Evolutionary conservation across 495 filamentous ascomycete genomes (phyloP).

Genomic region (Aspergillus biplanus): DNA sequence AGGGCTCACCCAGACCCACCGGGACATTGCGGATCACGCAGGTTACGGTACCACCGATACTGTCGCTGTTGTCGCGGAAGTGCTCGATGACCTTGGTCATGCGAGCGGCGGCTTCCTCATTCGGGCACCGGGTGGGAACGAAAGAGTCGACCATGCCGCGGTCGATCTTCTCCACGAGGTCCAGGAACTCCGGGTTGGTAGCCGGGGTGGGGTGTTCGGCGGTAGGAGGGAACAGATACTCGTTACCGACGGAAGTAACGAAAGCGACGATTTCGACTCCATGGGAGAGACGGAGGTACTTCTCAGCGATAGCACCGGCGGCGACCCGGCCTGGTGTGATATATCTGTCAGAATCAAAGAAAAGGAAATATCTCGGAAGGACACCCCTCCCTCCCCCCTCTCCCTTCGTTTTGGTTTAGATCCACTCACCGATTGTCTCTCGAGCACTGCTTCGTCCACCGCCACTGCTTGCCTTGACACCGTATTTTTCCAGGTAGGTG

Average conservation of each 20-base stretch:
- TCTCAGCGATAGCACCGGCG: slow-evolving; percentile 94
- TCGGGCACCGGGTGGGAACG: slow-evolving; percentile 85
- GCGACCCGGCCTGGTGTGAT: slow-evolving; percentile 70
- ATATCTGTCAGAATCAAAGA: slow-evolving; percentile 12
- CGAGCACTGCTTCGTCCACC: slow-evolving; percentile 90
- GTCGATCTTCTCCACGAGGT: slow-evolving; percentile 72
- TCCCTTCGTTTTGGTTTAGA: background rate
- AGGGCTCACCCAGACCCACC: slow-evolving; percentile 87
- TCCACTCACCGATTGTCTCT: slow-evolving; percentile 80
- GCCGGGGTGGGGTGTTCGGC: slow-evolving; percentile 69
- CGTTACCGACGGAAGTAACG: slow-evolving; percentile 80
- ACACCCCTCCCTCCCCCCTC: background rate
- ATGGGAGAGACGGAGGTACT: slow-evolving; percentile 80
- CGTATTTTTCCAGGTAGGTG: slow-evolving; percentile 97
- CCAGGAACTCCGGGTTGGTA: slow-evolving; percentile 84
- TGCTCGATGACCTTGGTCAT: slow-evolving; percentile 84
- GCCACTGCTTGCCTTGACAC: slow-evolving; percentile 89
- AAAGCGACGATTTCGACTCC: slow-evolving; percentile 92
- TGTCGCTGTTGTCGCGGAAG: slow-evolving; percentile 79
- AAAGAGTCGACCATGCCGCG: slow-evolving; percentile 81
- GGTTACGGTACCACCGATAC: slow-evolving; percentile 94
- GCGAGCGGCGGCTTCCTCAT: slow-evolving; percentile 59
- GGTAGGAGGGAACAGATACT: slow-evolving; percentile 84
- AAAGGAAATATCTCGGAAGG: background rate
- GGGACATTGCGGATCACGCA: slow-evolving; percentile 94